Conservation (phyloP, 1,284 basidiomycete genomes). For the Garcileccinum viscosum region DNA sequence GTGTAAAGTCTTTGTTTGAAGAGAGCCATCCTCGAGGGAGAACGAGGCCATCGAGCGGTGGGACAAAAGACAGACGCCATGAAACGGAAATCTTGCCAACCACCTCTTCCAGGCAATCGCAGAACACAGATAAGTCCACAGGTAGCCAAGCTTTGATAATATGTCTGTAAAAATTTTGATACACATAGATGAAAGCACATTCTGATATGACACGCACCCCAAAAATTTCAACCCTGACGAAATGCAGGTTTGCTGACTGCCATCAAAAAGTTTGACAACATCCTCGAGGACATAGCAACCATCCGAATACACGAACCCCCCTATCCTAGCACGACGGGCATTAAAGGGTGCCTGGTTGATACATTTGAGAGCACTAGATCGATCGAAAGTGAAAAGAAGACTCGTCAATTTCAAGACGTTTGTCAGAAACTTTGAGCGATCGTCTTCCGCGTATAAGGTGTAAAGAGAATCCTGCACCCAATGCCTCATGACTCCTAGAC, state of each 20-base stretch:
- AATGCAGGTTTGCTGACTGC: slow-evolving; percentile 21
- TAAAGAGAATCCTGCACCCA: slow-evolving; percentile 51
- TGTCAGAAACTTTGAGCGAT: slow-evolving; percentile 34
- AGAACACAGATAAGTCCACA: slow-evolving; percentile 51
- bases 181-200: background rate
- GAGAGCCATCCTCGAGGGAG: slow-evolving; percentile 57
- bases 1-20: slow-evolving; percentile 32
- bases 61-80: slow-evolving; percentile 26
- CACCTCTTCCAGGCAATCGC: slow-evolving; percentile 53
- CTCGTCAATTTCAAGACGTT: slow-evolving; percentile 38
- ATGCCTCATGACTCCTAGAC: slow-evolving; percentile 43
- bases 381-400: slow-evolving; percentile 40
- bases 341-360: slow-evolving; percentile 24
- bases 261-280: slow-evolving; percentile 32
- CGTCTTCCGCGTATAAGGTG: slow-evolving; percentile 17
- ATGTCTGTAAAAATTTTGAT: slow-evolving; percentile 42
- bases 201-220: slow-evolving; percentile 13
- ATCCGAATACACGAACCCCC: slow-evolving; percentile 18
- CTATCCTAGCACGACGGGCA: background rate
- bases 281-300: slow-evolving; percentile 44
- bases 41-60: slow-evolving; percentile 47
- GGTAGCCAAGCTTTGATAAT: slow-evolving; percentile 41
- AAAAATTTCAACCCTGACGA: slow-evolving; percentile 39
- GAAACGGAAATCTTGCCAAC: slow-evolving; percentile 46
- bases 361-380: slow-evolving; percentile 25